phyloP scores from a whole-genome alignment of 192 early-diverging fungal species.

The Dispira parvispora region DNA sequence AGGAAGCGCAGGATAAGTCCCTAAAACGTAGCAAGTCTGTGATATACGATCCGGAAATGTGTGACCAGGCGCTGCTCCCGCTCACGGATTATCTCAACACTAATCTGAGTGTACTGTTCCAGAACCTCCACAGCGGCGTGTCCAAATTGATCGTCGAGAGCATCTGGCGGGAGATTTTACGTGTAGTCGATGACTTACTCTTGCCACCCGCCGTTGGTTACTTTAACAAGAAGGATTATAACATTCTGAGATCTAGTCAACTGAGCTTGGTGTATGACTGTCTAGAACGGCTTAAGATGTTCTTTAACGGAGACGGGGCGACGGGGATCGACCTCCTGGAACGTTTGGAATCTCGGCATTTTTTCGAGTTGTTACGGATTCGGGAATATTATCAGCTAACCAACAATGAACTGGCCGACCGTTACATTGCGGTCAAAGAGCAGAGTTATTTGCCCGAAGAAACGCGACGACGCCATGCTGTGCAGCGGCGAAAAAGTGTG shows the following conservation, averaged over 20 bases:
- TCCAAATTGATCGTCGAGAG: slow-evolving; percentile 44
- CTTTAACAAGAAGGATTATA: slow-evolving; percentile 29
- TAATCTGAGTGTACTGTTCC: slow-evolving; percentile 46
- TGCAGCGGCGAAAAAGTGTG: slow-evolving; percentile 12
- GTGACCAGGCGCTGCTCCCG: slow-evolving; percentile 47
- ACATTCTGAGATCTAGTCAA: slow-evolving; percentile 44
- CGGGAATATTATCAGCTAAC: slow-evolving; percentile 46
- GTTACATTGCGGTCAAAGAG: slow-evolving; percentile 26
- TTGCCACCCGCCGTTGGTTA: slow-evolving; percentile 49
- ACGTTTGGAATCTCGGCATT: slow-evolving; percentile 43
- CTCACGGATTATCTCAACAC: slow-evolving; percentile 60
- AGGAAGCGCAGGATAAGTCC: background rate
- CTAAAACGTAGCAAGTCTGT: background rate
- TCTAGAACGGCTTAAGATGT: slow-evolving; percentile 52
- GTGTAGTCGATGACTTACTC: slow-evolving; percentile 46
- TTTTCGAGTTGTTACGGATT: slow-evolving; percentile 43
- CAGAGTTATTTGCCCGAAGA: background rate
- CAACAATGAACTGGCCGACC: slow-evolving; percentile 42
- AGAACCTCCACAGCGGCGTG: slow-evolving; percentile 43
- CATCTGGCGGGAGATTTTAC: slow-evolving; percentile 56
- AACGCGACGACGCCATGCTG: background rate
- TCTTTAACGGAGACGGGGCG: slow-evolving; percentile 54
- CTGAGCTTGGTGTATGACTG: slow-evolving; percentile 50
- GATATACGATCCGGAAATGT: slow-evolving; percentile 6
- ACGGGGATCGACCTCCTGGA: slow-evolving; percentile 43